Evolutionary conservation across 306 rosid genomes (phyloP).

Genomic region (Ceratonia siliqua): DNA sequence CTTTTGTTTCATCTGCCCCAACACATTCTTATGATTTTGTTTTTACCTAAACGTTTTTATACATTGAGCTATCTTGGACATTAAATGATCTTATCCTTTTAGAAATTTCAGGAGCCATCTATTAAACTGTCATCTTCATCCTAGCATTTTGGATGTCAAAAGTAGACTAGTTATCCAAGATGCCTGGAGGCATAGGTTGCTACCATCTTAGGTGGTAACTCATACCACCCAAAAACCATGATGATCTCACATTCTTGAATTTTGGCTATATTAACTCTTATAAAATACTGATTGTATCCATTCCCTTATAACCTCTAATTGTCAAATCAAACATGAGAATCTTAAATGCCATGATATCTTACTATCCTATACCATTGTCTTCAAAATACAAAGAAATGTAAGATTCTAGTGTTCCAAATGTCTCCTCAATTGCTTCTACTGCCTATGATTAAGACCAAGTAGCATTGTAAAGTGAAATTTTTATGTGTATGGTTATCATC

Average conservation of each 20-base stretch:
- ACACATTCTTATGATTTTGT: not conserved
- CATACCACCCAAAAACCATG: not conserved
- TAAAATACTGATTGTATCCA: not conserved
- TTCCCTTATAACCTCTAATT: not conserved
- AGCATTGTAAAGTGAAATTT: not conserved
- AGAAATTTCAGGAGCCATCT: not conserved
- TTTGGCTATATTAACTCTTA: not conserved
- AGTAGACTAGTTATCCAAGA: not conserved
- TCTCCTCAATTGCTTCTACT: not conserved
- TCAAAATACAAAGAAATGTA: not conserved
- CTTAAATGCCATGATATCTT: not conserved
- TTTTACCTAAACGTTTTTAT: not conserved
- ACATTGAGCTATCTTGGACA: not conserved
- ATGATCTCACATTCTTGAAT: not conserved
- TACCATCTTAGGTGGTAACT: not conserved
- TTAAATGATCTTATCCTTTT: not conserved
- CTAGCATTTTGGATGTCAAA: not conserved
- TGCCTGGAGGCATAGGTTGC: not conserved
- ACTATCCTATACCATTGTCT: not conserved
- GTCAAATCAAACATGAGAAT: not conserved
- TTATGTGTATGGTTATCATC: not conserved
- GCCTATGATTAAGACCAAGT: not conserved
- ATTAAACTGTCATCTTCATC: no score
- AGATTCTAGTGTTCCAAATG: not conserved
- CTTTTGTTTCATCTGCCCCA: not conserved